phyloP scores from a whole-genome alignment of 257 asterid species.

The Cordia subcordata region DNA sequence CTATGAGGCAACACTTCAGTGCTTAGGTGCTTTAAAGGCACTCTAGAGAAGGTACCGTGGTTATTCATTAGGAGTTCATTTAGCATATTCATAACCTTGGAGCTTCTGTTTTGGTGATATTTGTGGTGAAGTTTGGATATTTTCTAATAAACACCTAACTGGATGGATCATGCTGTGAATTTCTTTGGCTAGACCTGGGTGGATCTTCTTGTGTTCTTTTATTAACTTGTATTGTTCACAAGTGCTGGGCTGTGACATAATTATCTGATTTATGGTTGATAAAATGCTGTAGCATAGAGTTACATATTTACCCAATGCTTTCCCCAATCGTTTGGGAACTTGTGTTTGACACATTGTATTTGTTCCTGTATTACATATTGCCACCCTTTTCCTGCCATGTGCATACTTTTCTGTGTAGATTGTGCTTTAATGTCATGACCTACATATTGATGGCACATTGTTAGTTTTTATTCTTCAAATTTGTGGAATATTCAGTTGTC shows the following conservation, averaged over 20 bases:
- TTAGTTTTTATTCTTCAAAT: not conserved
- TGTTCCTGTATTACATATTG: not conserved
- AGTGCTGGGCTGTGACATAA: not conserved
- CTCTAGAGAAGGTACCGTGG: constrained; percentile 99
- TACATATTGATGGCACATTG: not conserved
- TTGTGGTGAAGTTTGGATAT: not conserved
- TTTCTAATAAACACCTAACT: not conserved
- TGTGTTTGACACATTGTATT: not conserved
- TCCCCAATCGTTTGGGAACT: not conserved
- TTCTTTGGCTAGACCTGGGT: not conserved
- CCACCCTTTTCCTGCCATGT: too few species aligned
- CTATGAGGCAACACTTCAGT: constrained; percentile 89
- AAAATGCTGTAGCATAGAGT: not conserved
- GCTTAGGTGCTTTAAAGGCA: constrained; percentile 86
- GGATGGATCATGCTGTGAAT: too few species aligned
- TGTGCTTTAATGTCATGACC: not conserved
- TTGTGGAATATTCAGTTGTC: not conserved
- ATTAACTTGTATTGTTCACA: not conserved
- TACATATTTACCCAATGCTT: not conserved
- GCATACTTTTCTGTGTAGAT: too few species aligned
- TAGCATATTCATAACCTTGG: constrained; percentile 20
- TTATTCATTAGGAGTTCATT: constrained; percentile 69
- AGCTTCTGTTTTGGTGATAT: not conserved
- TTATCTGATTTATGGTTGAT: not conserved
- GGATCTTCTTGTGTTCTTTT: not conserved